Evolutionary conservation across 371 early-diverging fungal species (phyloP).

Genomic region (Choanephora cucurbitarum): DNA sequence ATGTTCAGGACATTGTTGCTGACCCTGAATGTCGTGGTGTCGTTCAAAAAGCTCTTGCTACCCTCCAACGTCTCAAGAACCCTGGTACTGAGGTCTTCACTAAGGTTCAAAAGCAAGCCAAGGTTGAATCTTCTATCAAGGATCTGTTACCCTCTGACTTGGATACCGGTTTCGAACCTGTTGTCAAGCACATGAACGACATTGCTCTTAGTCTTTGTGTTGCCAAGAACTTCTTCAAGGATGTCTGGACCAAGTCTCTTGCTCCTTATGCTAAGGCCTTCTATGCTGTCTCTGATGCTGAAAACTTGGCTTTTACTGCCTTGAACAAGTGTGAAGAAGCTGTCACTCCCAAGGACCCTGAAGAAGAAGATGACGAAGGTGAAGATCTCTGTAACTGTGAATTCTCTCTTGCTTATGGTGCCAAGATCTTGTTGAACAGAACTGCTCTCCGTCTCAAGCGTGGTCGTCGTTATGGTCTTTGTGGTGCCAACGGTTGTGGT

Average conservation of each 20-base stretch:
- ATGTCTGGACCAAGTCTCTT: constrained; percentile 38
- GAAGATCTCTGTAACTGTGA: constrained; percentile 82
- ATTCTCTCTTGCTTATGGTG: constrained; percentile 83
- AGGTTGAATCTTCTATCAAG: constrained; percentile 43
- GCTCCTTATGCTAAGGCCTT: constrained; percentile 65
- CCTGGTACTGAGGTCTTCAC: constrained; percentile 35
- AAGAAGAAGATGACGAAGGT: constrained; percentile 64
- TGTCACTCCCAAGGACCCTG: constrained; percentile 34
- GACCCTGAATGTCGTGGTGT: constrained; percentile 82
- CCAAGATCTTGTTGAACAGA: constrained; percentile 79
- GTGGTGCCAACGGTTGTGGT: constrained; percentile 88
- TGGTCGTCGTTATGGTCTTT: constrained; percentile 83
- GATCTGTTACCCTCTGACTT: constrained; percentile 37
- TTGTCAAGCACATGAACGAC: constrained; percentile 47
- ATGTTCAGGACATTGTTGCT: constrained; percentile 76
- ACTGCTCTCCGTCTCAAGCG: constrained; percentile 73
- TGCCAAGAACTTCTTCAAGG: constrained; percentile 45
- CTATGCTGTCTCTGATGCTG: constrained; percentile 39
- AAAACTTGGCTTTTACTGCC: constrained; percentile 33
- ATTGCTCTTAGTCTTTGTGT: constrained; percentile 46
- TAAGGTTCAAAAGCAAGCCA: constrained; percentile 48
- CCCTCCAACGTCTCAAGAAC: constrained; percentile 43
- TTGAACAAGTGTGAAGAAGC: constrained; percentile 49
- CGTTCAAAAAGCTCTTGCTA: constrained; percentile 51
- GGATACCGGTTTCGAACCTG: constrained; percentile 26